Evolutionary conservation across 495 filamentous ascomycete genomes (phyloP), one percentile per base, ranked within the genome.

Genomic region (Aspergillus coremiiformis): DNA sequence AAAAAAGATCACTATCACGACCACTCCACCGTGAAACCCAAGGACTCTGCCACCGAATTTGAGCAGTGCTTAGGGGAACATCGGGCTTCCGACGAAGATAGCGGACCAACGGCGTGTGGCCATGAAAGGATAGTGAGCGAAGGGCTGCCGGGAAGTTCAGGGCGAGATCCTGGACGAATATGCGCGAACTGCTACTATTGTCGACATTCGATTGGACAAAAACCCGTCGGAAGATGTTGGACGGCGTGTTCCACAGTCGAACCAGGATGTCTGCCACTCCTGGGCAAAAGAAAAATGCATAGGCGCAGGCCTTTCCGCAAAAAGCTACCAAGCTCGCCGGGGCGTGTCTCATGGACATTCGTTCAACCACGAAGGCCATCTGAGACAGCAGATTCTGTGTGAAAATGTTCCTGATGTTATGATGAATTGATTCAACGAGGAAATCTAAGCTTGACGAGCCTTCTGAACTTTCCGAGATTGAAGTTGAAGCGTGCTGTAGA

Each of bases 271-370:
- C 91, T 32, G 90, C 86, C 50, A 96, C 79, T 15, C 90, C 90
- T 0, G 90, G 86, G 33, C 89, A 93, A 65, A 96, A 97, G 63
- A 93, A 94, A 68, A 96, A 98, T 29, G 93, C 93, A 67, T 95
- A 96, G 8, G 93, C 93, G 58, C 84, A 87, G 14, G 90, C 89
- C 67, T 94, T 96, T 46, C 92, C 93, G 62, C 89, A 93, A 69
- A 96, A 98, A 27, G 85, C 83, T 42, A 97, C 90, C 53, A 97
- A 67, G 62, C 88, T 94, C 32, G 88, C 82, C n/a, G 93, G 87
- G n/a, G 90, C 87, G 61, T 88, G 84, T 59, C 89, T 81, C 57
- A 90, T 72, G 7, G 87, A 91, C 86, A 97, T 88, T 61, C 90
- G 90, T 52, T 96, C 90, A 5, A 96, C 86, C 27, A 93, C 88